Evolutionary conservation across 495 filamentous ascomycete genomes (phyloP), one percentile per base, ranked within the genome.

Genomic region (Annulohypoxylon bovei): DNA sequence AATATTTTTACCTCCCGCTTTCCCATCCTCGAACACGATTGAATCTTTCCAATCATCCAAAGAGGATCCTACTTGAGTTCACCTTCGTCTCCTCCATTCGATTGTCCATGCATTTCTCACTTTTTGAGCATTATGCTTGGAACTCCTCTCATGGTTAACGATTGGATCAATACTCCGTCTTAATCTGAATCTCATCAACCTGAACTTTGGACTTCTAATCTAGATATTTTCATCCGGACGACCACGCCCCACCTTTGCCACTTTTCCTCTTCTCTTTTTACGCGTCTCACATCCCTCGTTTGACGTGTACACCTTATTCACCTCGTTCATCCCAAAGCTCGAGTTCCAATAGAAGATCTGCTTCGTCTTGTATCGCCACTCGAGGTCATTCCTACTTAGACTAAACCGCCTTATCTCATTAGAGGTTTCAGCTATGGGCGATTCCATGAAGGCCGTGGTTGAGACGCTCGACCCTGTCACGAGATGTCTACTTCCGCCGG

Each of bases 381-480:
- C 32, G 27, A 20, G 44, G 37, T 52, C 27, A 57, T 40, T 42
- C 47, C 39, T 44, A 11, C 40, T n/a, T 30, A 32, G 23, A 72
- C 61, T 59, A 67, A 27, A 68, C 75, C 75, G 67, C 62, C 59
- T 67, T 71, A 37, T 71, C 44, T 62, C 42, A 9, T 42, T 62
- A 50, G 58, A 61, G 60, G 61, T 73, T 66, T 71, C 74, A 67
- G 73, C 73, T 75, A 77, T 77, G 75, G 65, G 70, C 72, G 73
- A 73, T 70, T 65, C 72, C 65, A 71, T 75, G 67, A 69, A 75
- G 67, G 67, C 73, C 73, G 75, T 75, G 40, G 65, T 77, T 70
- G 75, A 75, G 67, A 66, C 67, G 55, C 73, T 77, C 72, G 75
- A 77, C 67, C 75, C 75, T 54, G 67, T 77, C 61, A 46, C 75